A percentile compares a stretch with the other conserved stretches of the same genome.
These are phyloP conservation scores for Talaromyces sp. DNA, from an alignment of 2,329 filamentous ascomycete species.

Conservation along the genomic window DNA sequence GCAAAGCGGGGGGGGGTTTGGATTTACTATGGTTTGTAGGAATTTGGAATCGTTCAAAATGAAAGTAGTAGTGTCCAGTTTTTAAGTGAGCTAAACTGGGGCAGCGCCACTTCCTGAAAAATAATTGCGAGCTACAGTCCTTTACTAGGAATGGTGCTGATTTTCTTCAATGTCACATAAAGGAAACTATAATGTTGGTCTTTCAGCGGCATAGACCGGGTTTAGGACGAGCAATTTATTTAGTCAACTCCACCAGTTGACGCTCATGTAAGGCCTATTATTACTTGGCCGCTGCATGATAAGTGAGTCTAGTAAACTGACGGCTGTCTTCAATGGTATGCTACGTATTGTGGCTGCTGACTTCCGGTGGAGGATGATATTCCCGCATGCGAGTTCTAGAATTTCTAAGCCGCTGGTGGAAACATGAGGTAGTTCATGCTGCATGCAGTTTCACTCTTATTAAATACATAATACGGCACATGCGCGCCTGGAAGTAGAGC, in stretches of 20 bases:
- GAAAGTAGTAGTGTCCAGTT: neutral
- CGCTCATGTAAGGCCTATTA: neutral
- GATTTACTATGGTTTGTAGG: neutral
- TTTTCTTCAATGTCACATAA: neutral
- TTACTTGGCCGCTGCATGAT: neutral
- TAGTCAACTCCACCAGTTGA: neutral
- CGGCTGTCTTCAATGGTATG: neutral
- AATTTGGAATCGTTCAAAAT: neutral
- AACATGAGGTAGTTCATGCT: too few species aligned
- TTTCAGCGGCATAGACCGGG: neutral
- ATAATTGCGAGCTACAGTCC: neutral
- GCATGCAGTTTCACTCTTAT: too few species aligned
- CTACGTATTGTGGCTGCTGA: neutral
- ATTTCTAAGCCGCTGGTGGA: neutral
- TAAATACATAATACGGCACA: too few species aligned
- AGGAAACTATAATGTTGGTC: neutral
- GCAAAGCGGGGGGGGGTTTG: neutral
- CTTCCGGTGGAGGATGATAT: neutral
- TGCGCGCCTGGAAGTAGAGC: too few species aligned
- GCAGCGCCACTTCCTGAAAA: neutral
- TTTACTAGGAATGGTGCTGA: neutral
- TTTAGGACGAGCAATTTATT: neutral
- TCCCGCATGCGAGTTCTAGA: neutral
- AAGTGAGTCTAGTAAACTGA: neutral
- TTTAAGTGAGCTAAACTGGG: neutral